Base-by-base conservation (phyloP, 2,329 filamentous ascomycete species). In the Ophiostoma piceae region DNA sequence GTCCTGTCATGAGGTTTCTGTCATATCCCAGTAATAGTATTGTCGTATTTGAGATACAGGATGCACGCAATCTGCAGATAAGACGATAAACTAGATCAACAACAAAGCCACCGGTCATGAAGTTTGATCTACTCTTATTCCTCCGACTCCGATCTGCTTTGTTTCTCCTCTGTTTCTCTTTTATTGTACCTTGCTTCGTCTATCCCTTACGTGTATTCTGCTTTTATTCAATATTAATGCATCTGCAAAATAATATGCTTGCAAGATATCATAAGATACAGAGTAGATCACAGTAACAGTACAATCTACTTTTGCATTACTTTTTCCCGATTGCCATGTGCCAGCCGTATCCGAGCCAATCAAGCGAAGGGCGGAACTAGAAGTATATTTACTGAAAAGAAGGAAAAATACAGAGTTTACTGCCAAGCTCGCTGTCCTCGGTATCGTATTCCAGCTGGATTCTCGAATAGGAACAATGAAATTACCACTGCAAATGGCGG, bases 311-410 rank as follows among this genome's bases (percentile, higher is more conserved):
- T 7, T 7, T 26, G 8, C 51, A 26, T n/a, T n/a, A 57, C 51
- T 57, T 57, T 57, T 57, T 57, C 51, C 51, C 51, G 51, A 57
- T 57, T 57, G 51, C 51, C 51, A 57, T 57, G 51, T 57, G 51
- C 22, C n/a, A 57, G 22, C 51, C n/a, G 51, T 57, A 57, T 57
- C 51, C 51, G 51, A 57, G 11, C 51, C 51, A 57, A 57, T 57
- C 22, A 57, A 57, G n/a, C 51, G 4, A 3, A 57, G 51, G 9
- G 51, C 51, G 22, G 51, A 57, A 57, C 11, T 57, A 26, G 51
- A 57, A 26, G 22, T 47, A 47, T 16, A 47, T 47, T 47, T 19
- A 47, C 16, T 47, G 43, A 19, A 19, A 43, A 29, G 35, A n/a
- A 47, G 8, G 5, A 47, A 7, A 26, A 26, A 54, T 6, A 54